Evolutionary conservation across 139 green algal genomes (phyloP), one percentile per base, ranked within the genome.

Genomic region (Pleodorina starrii): DNA sequence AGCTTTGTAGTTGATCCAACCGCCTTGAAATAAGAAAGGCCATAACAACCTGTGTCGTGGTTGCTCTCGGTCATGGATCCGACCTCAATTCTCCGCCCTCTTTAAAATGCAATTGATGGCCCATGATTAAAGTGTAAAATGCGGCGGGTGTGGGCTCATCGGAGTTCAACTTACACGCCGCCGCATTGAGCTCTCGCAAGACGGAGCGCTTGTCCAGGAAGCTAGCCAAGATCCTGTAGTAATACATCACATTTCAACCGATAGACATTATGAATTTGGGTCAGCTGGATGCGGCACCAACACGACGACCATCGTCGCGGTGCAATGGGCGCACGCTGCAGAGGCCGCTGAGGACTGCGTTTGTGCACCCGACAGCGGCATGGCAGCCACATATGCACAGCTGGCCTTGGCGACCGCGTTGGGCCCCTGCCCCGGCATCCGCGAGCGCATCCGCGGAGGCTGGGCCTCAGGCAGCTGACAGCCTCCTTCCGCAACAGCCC

Each of bases 251-350:
- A 68, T 68, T 68, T 68, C 57, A 73, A 35, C 2, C 35, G 21
- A 25, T 48, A 73, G 21, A 42, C 2, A 76, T 57, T 19, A 80
- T 80, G 72, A 80, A 80, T 59, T 7, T 80, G 72, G 72, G 40
- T 36, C 72, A 57, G 23, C 43, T 59, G 16, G 42, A 80, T 80
- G 16, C 9, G 16, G 17, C 42, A 36, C 10, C 17, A 9, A n/a
- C n/a, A n/a, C 10, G 1, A 1, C 72, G 42, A 57, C 5, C 40
- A 25, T 5, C 35, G 72, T 54, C 72, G 27, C 72, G 72, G 42
- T 46, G 35, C 3, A 27, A n/a, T 12, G 5, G 25, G 54, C 69
- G 36, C 2, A 50, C 69, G 40, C 17, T 48, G 32, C 69, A 25
- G 35, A 25, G 35, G 36, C 40, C 19, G 63, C 21, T 35, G 27